These are phyloP conservation scores for Kurtzmaniella cleridarum DNA, from an alignment of 805 yeast species.

Conservation along the genomic window DNA sequence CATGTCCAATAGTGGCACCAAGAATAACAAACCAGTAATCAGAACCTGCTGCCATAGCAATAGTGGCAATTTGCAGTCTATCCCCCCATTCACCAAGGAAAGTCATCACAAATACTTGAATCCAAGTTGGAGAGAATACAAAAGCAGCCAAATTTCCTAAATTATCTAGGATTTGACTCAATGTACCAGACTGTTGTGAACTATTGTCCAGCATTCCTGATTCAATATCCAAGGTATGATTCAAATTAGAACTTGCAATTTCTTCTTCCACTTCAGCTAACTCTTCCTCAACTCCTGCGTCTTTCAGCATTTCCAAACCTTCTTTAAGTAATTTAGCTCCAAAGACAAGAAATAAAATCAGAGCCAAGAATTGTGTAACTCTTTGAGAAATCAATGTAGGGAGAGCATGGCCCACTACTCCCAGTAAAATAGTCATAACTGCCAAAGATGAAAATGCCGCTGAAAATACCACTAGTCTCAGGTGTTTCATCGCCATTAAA, in stretches of 20 bases:
- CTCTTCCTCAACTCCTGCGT: constrained; percentile 88
- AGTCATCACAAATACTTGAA: constrained; percentile 92
- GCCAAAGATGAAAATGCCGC: constrained; percentile 83
- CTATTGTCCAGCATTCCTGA: constrained; percentile 33
- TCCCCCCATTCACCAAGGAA: constrained; percentile 99
- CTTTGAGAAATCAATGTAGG: constrained; percentile 79
- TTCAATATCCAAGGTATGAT: constrained; percentile 53
- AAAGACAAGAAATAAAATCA: constrained; percentile 73
- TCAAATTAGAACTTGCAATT: constrained; percentile 58
- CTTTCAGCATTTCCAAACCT: constrained; percentile 76
- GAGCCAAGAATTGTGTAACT: constrained; percentile 77
- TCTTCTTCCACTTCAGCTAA: constrained; percentile 96
- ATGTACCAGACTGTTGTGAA: constrained; percentile 5
- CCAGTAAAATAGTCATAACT: constrained; percentile 88
- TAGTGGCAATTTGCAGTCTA: constrained; percentile 95
- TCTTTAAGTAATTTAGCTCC: constrained; percentile 74
- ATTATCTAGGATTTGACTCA: constrained; percentile 28
- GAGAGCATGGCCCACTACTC: constrained; percentile 84
- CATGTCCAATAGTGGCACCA: constrained; percentile 90
- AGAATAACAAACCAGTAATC: constrained; percentile 83
- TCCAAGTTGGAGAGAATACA: constrained; percentile 82
- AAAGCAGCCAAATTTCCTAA: constrained; percentile 52
- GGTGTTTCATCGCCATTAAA: constrained; percentile 94
- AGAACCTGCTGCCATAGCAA: constrained; percentile 97
- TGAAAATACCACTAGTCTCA: constrained; percentile 77